Conservation (phyloP, 345 rosid genomes). For the Mallotus nudiflorus region DNA sequence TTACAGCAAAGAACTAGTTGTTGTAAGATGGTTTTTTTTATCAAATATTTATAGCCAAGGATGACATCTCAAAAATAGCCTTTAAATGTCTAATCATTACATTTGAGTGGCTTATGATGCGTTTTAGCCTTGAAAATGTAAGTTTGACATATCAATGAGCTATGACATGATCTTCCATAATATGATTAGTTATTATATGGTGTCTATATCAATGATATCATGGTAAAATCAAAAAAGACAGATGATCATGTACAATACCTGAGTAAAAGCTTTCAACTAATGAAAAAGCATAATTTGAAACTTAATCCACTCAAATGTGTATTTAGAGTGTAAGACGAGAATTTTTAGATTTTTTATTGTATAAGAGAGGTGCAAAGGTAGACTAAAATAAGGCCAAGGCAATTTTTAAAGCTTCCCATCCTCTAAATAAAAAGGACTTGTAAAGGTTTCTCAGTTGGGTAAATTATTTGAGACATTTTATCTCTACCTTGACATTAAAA, state of each 20-base stretch:
- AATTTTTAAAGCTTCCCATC: background rate
- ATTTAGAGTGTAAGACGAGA: background rate
- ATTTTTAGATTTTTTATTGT: background rate
- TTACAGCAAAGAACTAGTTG: background rate
- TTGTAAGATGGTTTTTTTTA: background rate
- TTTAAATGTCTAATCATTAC: background rate
- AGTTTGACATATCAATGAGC: background rate
- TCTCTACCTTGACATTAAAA: background rate
- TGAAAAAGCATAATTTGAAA: background rate
- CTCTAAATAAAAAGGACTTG: background rate
- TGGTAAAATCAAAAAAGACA: background rate
- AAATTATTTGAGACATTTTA: conserved; percentile 4
- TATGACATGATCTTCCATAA: background rate
- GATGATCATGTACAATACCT: background rate
- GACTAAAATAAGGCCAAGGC: background rate
- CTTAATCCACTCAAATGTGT: conserved; percentile 9
- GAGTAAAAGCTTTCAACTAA: background rate
- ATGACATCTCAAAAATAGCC: background rate
- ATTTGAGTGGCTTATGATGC: background rate
- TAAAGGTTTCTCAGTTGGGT: background rate
- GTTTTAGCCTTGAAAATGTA: background rate
- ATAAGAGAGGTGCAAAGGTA: background rate
- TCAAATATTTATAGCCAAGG: background rate
- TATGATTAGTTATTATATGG: background rate
- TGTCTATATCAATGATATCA: background rate